Conservation (phyloP, 2,329 filamentous ascomycete genomes). For the Aspergillus aculeatus region DNA sequence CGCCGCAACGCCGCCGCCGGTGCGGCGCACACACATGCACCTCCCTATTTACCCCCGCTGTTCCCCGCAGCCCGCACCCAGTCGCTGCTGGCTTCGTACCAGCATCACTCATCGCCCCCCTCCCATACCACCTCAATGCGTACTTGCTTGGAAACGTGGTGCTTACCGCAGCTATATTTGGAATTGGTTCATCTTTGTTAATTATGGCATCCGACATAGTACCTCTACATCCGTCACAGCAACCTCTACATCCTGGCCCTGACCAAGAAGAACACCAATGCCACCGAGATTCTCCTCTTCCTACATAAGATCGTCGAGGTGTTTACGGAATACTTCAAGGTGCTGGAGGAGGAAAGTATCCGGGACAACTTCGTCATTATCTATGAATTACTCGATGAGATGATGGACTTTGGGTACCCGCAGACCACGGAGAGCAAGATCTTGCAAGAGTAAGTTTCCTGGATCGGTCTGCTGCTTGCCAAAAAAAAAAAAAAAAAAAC, state of each 20-base stretch:
- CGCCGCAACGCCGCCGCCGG: background rate
- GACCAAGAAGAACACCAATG: constrained; percentile 98
- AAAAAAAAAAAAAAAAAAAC: too few relatives aligned
- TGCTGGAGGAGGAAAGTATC: constrained; percentile 96
- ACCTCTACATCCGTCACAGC: constrained; percentile 98
- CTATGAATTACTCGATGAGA: constrained; percentile 97
- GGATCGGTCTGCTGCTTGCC: background rate
- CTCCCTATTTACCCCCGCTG: constrained; percentile 7
- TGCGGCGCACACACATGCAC: constrained; percentile 4
- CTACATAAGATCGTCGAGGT: constrained; percentile 98
- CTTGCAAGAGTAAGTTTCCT: constrained; percentile 69
- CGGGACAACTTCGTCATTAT: constrained; percentile 99
- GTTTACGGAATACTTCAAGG: constrained; percentile 99
- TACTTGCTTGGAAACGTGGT: background rate
- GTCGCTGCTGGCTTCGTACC: background rate
- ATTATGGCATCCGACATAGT: constrained; percentile 53
- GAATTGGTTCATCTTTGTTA: constrained; percentile 1
- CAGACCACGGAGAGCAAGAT: constrained; percentile 99
- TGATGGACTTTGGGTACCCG: constrained; percentile 99
- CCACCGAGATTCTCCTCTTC: constrained; percentile 96
- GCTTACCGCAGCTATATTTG: background rate
- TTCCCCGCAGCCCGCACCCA: constrained; percentile 19
- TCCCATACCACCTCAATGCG: background rate
- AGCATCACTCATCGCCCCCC: background rate
- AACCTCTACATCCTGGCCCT: constrained; percentile 97